Evolutionary conservation across 352 stramenopile genomes (phyloP), one percentile per base, ranked within the genome.

Genomic region (Globisporangium viniferum): DNA sequence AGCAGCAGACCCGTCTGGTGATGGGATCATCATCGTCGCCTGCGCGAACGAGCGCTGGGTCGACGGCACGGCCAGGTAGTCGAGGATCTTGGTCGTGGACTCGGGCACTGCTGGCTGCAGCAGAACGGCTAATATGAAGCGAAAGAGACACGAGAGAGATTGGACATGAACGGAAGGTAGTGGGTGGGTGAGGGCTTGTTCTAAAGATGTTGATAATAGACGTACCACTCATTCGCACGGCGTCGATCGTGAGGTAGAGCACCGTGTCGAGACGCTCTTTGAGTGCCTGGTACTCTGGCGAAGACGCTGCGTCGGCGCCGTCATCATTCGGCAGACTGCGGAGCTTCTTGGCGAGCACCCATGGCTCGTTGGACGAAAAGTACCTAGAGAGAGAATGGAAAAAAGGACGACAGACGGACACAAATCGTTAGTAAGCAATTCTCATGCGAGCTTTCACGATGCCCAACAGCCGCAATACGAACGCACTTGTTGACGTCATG

Each of bases 361-460:
- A 95, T 62, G 87, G 87, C 35, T 93, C 85, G 69, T 90, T 89
- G 2, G 79, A 72, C 4, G 87, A 89, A 59, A 95, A 95, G 71
- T 93, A 91, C 12, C 82, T 89, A 64, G 15, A 14, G 15, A 49
- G 6, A n/a, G n/a, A n/a, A n/a, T n/a, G n/a, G n/a, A n/a, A n/a
- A n/a, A 22, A 48, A 27, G 9, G 36, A 63, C 4, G 24, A 27
- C 55, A 31, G 29, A 31, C 3, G 29, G 46, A 8, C 6, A 46
- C 59, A 67, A 41, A 67, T 35, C 46, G 36, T 55, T 29, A 67
- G 22, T n/a, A 53, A 54, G 12, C 22, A 44, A 2, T 20, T 24
- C 33, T n/a, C 22, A 12, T 24, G 6, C 33, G 9, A 33, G 5
- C 15, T 27, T 27, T 29, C 35, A 54, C 39, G 3, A 1, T 18